A percentile compares a stretch with the other conserved stretches of the same genome.
These are phyloP conservation scores for Termitomyces sp. DNA, from an alignment of 768 basidiomycete genomes.

Conservation along the genomic window DNA sequence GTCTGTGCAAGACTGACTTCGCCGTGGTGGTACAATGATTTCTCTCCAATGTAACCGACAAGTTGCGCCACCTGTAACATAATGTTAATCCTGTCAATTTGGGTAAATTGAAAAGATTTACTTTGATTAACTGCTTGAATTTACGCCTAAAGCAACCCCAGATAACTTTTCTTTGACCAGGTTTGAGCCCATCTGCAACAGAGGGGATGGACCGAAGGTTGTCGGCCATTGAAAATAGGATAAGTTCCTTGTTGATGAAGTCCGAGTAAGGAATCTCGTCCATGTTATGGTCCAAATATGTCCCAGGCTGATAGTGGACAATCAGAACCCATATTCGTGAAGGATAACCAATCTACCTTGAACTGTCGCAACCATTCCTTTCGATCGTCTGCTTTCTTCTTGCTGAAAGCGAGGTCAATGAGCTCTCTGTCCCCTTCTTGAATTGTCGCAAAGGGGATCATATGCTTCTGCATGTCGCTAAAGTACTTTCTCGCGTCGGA, in stretches of 20 bases:
- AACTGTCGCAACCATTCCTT: conserved; percentile 98
- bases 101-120: conserved; percentile 16
- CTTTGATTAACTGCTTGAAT: conserved; percentile 88
- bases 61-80: conserved; percentile 80
- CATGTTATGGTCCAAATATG: conserved; percentile 84
- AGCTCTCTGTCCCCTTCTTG: conserved; percentile 80
- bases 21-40: conserved; percentile 96
- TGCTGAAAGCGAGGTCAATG: conserved; percentile 98
- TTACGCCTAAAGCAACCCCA: conserved; percentile 97
- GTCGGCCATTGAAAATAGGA: conserved; percentile 99
- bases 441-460: conserved; percentile 84
- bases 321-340: not conserved
- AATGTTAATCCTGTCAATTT: not conserved
- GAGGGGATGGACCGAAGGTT: conserved; percentile 98
- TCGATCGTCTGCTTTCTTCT: conserved; percentile 97
- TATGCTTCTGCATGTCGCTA: conserved; percentile 85
- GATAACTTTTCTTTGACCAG: conserved; percentile 94
- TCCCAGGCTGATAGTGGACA: conserved; percentile 64
- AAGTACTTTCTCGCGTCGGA: conserved; percentile 93
- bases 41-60: conserved; percentile 90
- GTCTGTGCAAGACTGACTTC: conserved; percentile 83
- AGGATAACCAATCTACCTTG: conserved; percentile 43
- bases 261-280: conserved; percentile 85
- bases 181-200: conserved; percentile 90
- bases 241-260: conserved; percentile 97